phyloP scores from a whole-genome alignment of 1,139 yeast genomes.

The Candida glucosophila region DNA sequence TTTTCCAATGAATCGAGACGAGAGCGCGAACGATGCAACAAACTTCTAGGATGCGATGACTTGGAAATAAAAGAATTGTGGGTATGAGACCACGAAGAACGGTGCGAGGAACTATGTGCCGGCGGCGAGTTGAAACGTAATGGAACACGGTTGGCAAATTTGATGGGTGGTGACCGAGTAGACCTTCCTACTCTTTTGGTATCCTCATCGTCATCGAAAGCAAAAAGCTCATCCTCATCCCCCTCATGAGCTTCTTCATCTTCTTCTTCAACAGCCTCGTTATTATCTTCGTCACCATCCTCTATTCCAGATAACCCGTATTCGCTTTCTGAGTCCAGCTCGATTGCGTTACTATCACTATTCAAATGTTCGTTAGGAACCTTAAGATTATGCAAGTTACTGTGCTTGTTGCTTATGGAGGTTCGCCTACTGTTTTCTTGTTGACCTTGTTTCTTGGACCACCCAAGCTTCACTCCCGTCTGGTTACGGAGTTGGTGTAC shows the following conservation, averaged over 20 bases:
- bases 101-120: conserved; percentile 12
- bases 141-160: conserved; percentile 40
- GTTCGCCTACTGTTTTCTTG: conserved; percentile 31
- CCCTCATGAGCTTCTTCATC: conserved; percentile 6
- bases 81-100: conserved; percentile 22
- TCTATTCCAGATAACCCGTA: conserved; percentile 24
- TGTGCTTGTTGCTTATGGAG: conserved; percentile 42
- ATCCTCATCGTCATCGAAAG: conserved; percentile 32
- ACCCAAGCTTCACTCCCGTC: conserved; percentile 32
- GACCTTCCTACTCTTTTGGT: conserved; percentile 7
- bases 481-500: conserved; percentile 32
- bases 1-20: conserved; percentile 37
- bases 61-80: conserved; percentile 10
- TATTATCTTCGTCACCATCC: conserved; percentile 6
- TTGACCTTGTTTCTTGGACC: conserved; percentile 27
- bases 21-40: conserved; percentile 33
- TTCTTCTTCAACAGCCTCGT: conserved; percentile 5
- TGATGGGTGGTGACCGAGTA: conserved; percentile 27
- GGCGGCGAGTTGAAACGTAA: conserved; percentile 36
- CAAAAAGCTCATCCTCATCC: conserved; percentile 19
- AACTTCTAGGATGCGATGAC: conserved; percentile 15
- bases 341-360: conserved; percentile 21
- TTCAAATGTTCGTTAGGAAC: conserved; percentile 29
- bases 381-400: conserved; percentile 38
- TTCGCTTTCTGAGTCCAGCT: conserved; percentile 41